Conservation (phyloP, 2,329 filamentous ascomycete genomes). For the Trichoderma endophyticum region DNA sequence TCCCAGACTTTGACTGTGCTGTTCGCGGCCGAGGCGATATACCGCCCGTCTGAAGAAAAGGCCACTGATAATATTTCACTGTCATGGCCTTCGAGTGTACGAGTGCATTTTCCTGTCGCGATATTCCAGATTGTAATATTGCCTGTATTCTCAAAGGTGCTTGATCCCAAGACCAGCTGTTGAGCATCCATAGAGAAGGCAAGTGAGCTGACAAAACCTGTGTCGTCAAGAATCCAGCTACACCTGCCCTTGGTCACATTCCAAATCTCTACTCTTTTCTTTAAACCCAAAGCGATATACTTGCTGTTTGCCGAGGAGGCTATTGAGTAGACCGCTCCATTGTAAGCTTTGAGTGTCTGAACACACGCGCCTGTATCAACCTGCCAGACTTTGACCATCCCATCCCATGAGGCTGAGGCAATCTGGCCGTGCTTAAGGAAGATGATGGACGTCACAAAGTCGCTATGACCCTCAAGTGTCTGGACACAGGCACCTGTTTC, state of each 20-base stretch:
- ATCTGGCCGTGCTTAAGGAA: not conserved
- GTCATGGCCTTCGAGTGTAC: not conserved
- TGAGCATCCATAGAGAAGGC: not conserved
- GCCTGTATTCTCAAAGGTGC: not conserved
- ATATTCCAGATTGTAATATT: not conserved
- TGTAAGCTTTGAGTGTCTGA: not conserved
- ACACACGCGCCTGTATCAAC: not conserved
- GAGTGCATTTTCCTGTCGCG: not conserved
- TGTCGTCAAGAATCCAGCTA: not conserved
- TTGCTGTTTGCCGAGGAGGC: not conserved
- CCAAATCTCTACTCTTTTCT: conserved; percentile 2
- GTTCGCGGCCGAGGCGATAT: not conserved
- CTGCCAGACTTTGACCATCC: not conserved
- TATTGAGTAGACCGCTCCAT: not conserved
- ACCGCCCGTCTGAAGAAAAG: not conserved
- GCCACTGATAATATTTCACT: not conserved
- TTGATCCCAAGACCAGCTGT: not conserved
- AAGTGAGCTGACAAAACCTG: not conserved
- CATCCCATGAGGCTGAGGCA: not conserved
- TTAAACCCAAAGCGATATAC: not conserved
- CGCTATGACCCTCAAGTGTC: not conserved
- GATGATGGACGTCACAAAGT: not conserved
- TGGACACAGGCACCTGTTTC: not conserved
- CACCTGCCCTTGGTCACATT: not conserved
- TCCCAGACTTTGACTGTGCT: conserved; percentile 16